A percentile compares a stretch with the other conserved stretches of the same genome.
Evolutionary conservation across 371 early-diverging fungal species (phyloP).

Genomic region (Mucor ambiguus): DNA sequence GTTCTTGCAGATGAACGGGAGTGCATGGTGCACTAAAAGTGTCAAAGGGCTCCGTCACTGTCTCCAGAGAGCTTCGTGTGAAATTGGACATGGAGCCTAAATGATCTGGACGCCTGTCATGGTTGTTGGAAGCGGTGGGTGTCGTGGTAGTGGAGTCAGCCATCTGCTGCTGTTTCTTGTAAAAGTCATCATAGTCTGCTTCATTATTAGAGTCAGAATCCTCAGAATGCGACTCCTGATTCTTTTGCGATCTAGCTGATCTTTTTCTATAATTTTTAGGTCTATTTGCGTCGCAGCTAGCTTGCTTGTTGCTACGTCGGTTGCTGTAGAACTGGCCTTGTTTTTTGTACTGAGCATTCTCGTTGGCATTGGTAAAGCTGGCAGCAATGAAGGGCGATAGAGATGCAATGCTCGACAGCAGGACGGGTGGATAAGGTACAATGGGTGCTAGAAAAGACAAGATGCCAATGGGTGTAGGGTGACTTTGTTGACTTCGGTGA

Average conservation of each 20-base stretch:
- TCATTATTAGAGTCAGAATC: conserved; percentile 7
- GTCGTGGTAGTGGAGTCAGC: conserved; percentile 13
- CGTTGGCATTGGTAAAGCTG: conserved; percentile 43
- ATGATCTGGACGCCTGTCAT: conserved; percentile 24
- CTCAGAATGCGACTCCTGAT: neutral
- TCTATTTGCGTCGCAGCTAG: conserved; percentile 1
- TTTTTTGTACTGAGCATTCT: conserved; percentile 26
- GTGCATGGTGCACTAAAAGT: neutral
- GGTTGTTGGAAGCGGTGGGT: conserved; percentile 7
- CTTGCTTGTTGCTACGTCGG: neutral
- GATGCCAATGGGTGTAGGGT: conserved; percentile 60
- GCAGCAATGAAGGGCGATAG: conserved; percentile 60
- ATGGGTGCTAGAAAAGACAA: conserved; percentile 62
- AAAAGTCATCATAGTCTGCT: neutral
- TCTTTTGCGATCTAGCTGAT: conserved; percentile 12
- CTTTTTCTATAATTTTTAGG: conserved; percentile 10
- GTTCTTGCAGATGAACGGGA: neutral
- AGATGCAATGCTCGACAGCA: conserved; percentile 48
- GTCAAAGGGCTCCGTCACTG: conserved; percentile 29
- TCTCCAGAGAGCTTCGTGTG: conserved; percentile 38
- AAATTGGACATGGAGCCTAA: conserved; percentile 32
- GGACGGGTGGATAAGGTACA: conserved; percentile 60
- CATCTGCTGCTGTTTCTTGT: neutral
- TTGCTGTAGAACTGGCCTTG: conserved; percentile 16
- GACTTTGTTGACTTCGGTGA: conserved; percentile 14